Percentiles rank a stretch among this genome's conserved stretches.
Conservation (phyloP, 495 filamentous ascomycete species). For the Podospora bellae-mahoneyi region DNA sequence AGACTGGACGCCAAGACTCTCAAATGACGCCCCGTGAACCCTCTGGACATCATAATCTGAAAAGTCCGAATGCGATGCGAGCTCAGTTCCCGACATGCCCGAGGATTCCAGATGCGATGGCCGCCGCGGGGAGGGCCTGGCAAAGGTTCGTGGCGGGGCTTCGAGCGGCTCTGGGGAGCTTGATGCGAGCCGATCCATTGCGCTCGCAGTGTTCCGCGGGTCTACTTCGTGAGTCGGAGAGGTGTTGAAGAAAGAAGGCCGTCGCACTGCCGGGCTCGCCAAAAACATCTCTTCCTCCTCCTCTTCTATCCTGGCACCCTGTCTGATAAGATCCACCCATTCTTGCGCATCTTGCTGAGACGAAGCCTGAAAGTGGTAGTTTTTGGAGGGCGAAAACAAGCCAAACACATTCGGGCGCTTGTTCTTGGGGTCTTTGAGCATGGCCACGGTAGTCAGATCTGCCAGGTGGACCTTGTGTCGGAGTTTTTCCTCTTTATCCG, state of each 20-base stretch:
- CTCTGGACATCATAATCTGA: constrained; percentile 64
- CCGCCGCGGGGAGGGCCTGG: constrained; percentile 37
- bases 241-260: constrained; percentile 30
- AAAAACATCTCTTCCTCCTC: constrained; percentile 78
- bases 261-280: constrained; percentile 52
- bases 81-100: constrained; percentile 68
- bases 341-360: constrained; percentile 72
- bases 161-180: constrained; percentile 61
- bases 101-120: constrained; percentile 68
- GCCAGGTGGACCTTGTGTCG: constrained; percentile 81
- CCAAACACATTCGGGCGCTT: constrained; percentile 80
- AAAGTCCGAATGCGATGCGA: constrained; percentile 85
- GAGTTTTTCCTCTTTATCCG: constrained; percentile 82
- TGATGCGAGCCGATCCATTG: constrained; percentile 45
- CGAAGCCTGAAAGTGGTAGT: constrained; percentile 80
- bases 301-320: constrained; percentile 76
- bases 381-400: constrained; percentile 86
- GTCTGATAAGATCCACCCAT: constrained; percentile 81
- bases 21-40: constrained; percentile 41
- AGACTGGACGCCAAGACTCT: constrained; percentile 42
- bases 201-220: constrained; percentile 12
- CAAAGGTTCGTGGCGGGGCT: constrained; percentile 34
- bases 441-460: constrained; percentile 85
- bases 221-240: constrained; percentile 5
- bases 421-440: constrained; percentile 82